Evolutionary conservation across 75 land plant species (phyloP).

Genomic region (Ceratopteris richardii): DNA sequence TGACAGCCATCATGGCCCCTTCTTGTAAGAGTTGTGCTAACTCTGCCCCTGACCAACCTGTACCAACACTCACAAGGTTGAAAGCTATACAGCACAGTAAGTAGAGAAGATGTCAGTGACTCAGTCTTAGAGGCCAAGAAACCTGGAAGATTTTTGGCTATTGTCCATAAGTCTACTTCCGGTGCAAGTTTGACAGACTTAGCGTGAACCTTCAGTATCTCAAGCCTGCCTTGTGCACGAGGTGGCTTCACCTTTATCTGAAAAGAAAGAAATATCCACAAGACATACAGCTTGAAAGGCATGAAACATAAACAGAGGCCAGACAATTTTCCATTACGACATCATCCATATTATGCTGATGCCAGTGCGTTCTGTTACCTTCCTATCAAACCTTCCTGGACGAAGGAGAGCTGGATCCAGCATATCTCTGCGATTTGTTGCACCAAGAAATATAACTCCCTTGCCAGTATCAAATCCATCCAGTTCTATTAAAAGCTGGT

Average conservation of each 20-base stretch:
- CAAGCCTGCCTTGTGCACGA: slow-evolving; percentile 67
- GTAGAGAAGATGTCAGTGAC: background rate
- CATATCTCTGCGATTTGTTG: slow-evolving; percentile 95
- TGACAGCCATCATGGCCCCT: slow-evolving; percentile 82
- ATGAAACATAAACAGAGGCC: background rate
- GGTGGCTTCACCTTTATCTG: slow-evolving; percentile 82
- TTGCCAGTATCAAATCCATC: slow-evolving; percentile 99
- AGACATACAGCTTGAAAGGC: background rate
- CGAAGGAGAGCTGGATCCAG: slow-evolving; percentile 92
- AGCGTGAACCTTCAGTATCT: slow-evolving; percentile 87
- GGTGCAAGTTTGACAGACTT: slow-evolving; percentile 71
- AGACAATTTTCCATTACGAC: too few relatives aligned
- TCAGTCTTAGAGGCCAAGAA: background rate
- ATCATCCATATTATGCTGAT: too few relatives aligned
- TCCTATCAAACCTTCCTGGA: slow-evolving; percentile 98
- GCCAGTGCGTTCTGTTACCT: slow-evolving; percentile 34
- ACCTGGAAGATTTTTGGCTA: slow-evolving; percentile 82
- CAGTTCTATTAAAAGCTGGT: slow-evolving; percentile 88
- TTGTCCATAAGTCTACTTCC: slow-evolving; percentile 66
- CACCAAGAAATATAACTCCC: slow-evolving; percentile 94
- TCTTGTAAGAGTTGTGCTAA: slow-evolving; percentile 90
- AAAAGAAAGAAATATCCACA: background rate
- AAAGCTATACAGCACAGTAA: background rate
- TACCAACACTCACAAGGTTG: slow-evolving; percentile 2
- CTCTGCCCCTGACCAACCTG: slow-evolving; percentile 96